Percentiles rank a stretch among this genome's conserved stretches.
phyloP scores from a whole-genome alignment of 495 filamentous ascomycete species.

The Astrothelium macrocarpum region DNA sequence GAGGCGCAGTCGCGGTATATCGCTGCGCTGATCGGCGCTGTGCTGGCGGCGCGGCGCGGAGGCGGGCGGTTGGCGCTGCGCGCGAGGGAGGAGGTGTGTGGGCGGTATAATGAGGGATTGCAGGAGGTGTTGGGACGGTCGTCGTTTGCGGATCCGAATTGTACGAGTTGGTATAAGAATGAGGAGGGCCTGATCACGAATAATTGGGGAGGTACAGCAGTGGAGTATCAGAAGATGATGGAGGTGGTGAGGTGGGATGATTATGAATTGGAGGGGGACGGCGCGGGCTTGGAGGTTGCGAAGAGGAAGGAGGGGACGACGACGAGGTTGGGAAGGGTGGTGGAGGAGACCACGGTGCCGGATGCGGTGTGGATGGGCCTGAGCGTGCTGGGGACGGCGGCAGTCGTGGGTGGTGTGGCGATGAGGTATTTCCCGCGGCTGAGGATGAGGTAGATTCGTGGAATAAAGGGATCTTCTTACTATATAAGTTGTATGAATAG shows the following conservation, averaged over 20 bases:
- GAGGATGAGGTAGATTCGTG: constrained; percentile 10
- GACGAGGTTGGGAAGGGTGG: constrained; percentile 35
- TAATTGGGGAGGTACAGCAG: constrained; percentile 44
- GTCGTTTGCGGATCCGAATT: constrained; percentile 45
- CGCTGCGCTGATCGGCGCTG: constrained; percentile 36
- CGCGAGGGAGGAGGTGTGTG: constrained; percentile 31
- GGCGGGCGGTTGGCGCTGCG: constrained; percentile 34
- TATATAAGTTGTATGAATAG: background rate
- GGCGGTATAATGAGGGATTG: constrained; percentile 39
- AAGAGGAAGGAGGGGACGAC: constrained; percentile 28
- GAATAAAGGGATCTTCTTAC: background rate
- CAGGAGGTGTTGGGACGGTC: constrained; percentile 36
- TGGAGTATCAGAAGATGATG: constrained; percentile 42
- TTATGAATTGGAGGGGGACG: constrained; percentile 37
- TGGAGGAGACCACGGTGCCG: constrained; percentile 37
- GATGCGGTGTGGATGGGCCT: constrained; percentile 27
- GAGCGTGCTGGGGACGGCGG: constrained; percentile 28
- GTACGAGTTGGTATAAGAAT: constrained; percentile 49
- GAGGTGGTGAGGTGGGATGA: constrained; percentile 40
- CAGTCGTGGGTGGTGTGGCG: constrained; percentile 19
- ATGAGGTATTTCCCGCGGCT: constrained; percentile 13
- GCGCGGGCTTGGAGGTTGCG: constrained; percentile 27
- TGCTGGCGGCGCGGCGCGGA: constrained; percentile 31
- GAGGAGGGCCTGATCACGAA: constrained; percentile 45
- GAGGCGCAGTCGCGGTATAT: constrained; percentile 48